phyloP scores from a whole-genome alignment of 768 basidiomycete genomes.

The Cubamyces lactineus region DNA sequence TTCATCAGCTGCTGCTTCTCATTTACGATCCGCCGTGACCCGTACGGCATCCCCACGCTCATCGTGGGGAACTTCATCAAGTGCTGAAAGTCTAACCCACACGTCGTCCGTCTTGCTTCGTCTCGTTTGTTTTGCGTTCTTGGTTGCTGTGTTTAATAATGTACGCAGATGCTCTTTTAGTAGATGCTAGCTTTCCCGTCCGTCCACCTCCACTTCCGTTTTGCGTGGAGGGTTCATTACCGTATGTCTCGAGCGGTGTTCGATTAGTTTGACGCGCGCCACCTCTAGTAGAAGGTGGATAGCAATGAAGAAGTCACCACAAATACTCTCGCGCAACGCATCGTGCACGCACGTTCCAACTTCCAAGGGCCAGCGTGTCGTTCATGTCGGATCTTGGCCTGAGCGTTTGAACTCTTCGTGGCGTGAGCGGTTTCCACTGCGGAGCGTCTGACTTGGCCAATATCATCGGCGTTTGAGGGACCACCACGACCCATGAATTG shows the following conservation, averaged over 20 bases:
- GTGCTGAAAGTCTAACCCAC: conserved; percentile 34
- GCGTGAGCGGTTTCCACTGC: neutral
- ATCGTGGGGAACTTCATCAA: conserved; percentile 90
- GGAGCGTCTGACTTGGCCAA: too few species aligned
- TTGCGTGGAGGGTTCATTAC: too few species aligned
- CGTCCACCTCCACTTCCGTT: neutral
- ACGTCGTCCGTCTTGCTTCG: neutral
- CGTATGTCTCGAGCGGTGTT: neutral
- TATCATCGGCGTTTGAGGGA: neutral
- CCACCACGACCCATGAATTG: neutral
- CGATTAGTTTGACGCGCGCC: neutral
- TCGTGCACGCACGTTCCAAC: neutral
- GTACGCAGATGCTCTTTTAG: conserved; percentile 2
- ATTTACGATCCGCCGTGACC: conserved; percentile 85
- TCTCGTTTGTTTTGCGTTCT: neutral
- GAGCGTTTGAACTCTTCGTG: neutral
- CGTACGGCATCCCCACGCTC: conserved; percentile 87
- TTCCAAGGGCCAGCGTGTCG: neutral
- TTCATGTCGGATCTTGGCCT: neutral
- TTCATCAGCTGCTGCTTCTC: conserved; percentile 89
- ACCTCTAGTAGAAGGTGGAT: too few species aligned
- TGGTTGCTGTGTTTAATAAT: conserved; percentile 8
- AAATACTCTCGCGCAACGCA: neutral
- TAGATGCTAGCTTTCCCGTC: neutral
- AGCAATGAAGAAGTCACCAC: neutral